Percentiles rank a stretch among this genome's conserved stretches.
Conservation (phyloP, 805 yeast genomes). For the Kuraishia capsulata region DNA sequence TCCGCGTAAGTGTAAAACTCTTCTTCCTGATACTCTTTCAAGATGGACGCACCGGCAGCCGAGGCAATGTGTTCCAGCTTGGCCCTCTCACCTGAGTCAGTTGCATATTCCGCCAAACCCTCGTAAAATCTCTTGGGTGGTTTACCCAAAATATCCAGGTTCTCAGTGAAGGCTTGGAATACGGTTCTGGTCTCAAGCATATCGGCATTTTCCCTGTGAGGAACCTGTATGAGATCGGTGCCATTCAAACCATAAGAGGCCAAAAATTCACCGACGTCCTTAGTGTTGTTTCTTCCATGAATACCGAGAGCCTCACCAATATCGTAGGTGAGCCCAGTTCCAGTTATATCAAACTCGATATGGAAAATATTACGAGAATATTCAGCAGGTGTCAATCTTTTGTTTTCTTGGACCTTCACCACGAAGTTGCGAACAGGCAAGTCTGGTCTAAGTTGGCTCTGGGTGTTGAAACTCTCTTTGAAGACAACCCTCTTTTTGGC, state of each 20-base stretch:
- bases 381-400: constrained; percentile 81
- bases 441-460: constrained; percentile 75
- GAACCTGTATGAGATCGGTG: constrained; percentile 58
- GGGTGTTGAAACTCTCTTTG: constrained; percentile 64
- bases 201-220: constrained; percentile 53
- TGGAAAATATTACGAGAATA: constrained; percentile 95
- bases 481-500: constrained; percentile 67
- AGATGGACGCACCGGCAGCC: constrained; percentile 74
- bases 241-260: constrained; percentile 63
- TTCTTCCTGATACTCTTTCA: constrained; percentile 78
- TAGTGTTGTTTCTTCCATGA: constrained; percentile 76
- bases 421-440: constrained; percentile 76
- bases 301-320: constrained; percentile 97
- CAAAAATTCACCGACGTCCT: constrained; percentile 61
- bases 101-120: constrained; percentile 62
- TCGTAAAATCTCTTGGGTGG: constrained; percentile 95
- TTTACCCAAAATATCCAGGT: constrained; percentile 84
- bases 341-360: constrained; percentile 84
- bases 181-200: constrained; percentile 69
- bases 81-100: constrained; percentile 57
- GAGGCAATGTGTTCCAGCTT: constrained; percentile 56
- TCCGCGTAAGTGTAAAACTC: constrained; percentile 78
- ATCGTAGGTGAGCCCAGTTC: constrained; percentile 84
- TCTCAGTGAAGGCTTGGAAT: constrained; percentile 71
- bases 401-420: constrained; percentile 85